Conservation (phyloP, 2,329 filamentous ascomycete genomes). For the Huntiella decipiens region DNA sequence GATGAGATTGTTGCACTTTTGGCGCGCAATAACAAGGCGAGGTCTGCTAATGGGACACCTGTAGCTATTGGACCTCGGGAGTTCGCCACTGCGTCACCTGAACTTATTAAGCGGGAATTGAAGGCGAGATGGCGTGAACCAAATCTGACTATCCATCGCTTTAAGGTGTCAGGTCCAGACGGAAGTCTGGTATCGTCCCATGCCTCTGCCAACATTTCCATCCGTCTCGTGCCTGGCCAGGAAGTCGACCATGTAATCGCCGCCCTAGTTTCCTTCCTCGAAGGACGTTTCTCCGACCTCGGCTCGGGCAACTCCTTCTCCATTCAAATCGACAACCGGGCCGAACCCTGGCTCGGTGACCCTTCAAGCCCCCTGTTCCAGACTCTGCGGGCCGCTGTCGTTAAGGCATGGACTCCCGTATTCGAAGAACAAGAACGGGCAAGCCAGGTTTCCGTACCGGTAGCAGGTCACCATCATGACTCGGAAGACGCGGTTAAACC, state of each 20-base stretch:
- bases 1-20: constrained; percentile 66
- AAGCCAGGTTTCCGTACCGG: background rate
- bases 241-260: constrained; percentile 60
- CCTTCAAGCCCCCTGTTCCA: constrained; percentile 80
- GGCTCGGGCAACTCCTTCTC: constrained; percentile 64
- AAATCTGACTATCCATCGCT: constrained; percentile 80
- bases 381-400: constrained; percentile 68
- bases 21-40: constrained; percentile 29
- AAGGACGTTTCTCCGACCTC: constrained; percentile 51
- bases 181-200: constrained; percentile 81
- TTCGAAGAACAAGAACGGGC: constrained; percentile 18
- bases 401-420: constrained; percentile 59
- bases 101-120: constrained; percentile 51
- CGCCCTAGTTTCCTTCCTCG: constrained; percentile 46
- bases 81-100: background rate
- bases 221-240: constrained; percentile 87
- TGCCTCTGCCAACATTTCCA: constrained; percentile 71
- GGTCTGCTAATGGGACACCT: background rate
- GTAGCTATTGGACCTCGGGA: background rate
- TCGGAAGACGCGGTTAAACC: constrained; percentile 16
- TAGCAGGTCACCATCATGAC: constrained; percentile 11
- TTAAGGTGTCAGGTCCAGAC: constrained; percentile 82
- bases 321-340: constrained; percentile 76
- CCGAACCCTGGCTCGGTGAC: constrained; percentile 91
- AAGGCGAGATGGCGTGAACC: constrained; percentile 94